These are phyloP conservation scores for Edaphochlamys debaryana DNA, from an alignment of 139 green algal genomes.

Conservation along the genomic window DNA sequence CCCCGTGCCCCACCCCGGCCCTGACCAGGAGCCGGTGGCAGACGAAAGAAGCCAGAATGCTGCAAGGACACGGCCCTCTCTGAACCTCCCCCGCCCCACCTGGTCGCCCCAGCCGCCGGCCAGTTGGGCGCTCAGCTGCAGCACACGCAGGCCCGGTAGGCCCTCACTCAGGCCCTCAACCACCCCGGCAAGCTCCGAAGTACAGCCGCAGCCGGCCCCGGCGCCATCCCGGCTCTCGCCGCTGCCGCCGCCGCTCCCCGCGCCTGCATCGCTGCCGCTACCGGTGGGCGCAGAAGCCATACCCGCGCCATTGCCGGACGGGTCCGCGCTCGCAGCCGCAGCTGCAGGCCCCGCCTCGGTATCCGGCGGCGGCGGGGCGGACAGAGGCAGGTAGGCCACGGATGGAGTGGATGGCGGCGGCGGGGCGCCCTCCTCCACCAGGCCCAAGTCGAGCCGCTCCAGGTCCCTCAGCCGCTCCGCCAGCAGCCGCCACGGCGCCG, in stretches of 20 bases:
- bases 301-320: not conserved
- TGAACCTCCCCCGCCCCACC: not conserved
- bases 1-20: no score
- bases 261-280: not conserved
- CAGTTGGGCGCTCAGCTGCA: constrained; percentile 5
- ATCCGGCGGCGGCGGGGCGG: not conserved
- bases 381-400: not conserved
- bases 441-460: constrained; percentile 7
- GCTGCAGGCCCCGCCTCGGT: not conserved
- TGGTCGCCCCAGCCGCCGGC: not conserved
- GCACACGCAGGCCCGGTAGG: not conserved
- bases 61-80: not conserved
- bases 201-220: no score
- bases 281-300: no score
- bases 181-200: no score
- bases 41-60: no score
- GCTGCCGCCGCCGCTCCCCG: not conserved
- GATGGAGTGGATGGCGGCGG: no score
- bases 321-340: no score
- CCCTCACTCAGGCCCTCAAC: not conserved
- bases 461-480: not conserved
- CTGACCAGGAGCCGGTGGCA: not conserved
- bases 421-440: not conserved
- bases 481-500: not conserved
- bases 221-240: no score